These are phyloP conservation scores for Penicillium maclennaniae DNA, from an alignment of 495 filamentous ascomycete species.

Conservation along the genomic window DNA sequence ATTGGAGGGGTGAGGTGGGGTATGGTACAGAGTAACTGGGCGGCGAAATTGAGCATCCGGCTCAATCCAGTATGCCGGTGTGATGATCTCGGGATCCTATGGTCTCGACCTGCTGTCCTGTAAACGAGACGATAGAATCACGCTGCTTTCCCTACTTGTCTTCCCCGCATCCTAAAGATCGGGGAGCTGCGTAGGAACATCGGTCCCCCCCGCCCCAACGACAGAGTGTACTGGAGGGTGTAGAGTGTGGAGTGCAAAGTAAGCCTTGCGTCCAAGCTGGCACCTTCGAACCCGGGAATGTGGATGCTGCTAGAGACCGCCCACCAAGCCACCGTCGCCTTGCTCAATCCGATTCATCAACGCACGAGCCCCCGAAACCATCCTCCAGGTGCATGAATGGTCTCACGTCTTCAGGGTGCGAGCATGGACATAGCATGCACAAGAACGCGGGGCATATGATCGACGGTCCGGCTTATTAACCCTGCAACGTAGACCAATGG, in stretches of 20 bases:
- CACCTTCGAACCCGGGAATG: background rate
- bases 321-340: background rate
- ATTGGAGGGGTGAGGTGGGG: conserved; percentile 1
- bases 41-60: conserved; percentile 1
- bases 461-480: background rate
- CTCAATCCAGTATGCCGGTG: conserved; percentile 4
- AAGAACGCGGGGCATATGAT: background rate
- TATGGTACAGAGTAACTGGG: background rate
- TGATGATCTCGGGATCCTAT: conserved; percentile 6
- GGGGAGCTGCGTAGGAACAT: background rate
- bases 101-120: background rate
- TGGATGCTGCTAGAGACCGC: background rate
- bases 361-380: too few relatives aligned
- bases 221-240: too few relatives aligned
- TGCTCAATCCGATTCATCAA: background rate
- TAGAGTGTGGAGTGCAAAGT: too few relatives aligned
- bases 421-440: background rate
- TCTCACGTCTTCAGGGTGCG: background rate
- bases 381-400: background rate
- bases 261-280: background rate
- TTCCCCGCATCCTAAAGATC: background rate
- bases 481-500: background rate
- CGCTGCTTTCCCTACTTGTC: too few relatives aligned
- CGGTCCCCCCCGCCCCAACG: too few relatives aligned
- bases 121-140: background rate